Conservation (phyloP, 345 rosid species). For the Carallia brachiata region DNA sequence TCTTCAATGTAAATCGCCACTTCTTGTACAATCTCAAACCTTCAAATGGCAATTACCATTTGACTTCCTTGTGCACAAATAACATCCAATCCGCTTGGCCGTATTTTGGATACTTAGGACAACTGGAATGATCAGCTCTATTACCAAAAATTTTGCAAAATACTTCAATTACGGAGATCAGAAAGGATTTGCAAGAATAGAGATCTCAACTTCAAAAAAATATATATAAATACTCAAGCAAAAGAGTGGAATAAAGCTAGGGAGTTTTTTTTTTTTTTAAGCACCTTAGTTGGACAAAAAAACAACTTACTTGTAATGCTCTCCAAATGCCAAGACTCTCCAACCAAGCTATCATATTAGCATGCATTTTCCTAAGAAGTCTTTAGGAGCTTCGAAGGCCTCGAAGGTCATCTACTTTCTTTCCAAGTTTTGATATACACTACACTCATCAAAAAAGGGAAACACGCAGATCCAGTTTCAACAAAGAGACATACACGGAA, state of each 20-base stretch:
- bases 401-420: slow-evolving; percentile 43
- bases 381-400: slow-evolving; percentile 51
- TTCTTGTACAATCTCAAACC: slow-evolving; percentile 1
- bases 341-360: slow-evolving; percentile 55
- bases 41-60: neutral
- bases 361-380: slow-evolving; percentile 60
- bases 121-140: neutral
- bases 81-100: neutral
- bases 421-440: slow-evolving; percentile 57
- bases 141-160: no score
- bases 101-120: neutral
- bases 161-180: no score
- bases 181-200: no score
- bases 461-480: slow-evolving; percentile 19
- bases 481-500: slow-evolving; percentile 9
- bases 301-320: slow-evolving; percentile 61
- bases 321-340: slow-evolving; percentile 81
- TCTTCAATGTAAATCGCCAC: neutral
- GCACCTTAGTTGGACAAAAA: slow-evolving; percentile 8
- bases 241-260: slow-evolving; percentile 21
- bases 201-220: no score
- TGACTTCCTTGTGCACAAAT: no score
- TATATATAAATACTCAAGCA: no score
- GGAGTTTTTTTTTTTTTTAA: neutral
- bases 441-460: slow-evolving; percentile 38